phyloP scores from a whole-genome alignment of 2,329 filamentous ascomycete genomes.

The Aspergillus fijiensis region DNA sequence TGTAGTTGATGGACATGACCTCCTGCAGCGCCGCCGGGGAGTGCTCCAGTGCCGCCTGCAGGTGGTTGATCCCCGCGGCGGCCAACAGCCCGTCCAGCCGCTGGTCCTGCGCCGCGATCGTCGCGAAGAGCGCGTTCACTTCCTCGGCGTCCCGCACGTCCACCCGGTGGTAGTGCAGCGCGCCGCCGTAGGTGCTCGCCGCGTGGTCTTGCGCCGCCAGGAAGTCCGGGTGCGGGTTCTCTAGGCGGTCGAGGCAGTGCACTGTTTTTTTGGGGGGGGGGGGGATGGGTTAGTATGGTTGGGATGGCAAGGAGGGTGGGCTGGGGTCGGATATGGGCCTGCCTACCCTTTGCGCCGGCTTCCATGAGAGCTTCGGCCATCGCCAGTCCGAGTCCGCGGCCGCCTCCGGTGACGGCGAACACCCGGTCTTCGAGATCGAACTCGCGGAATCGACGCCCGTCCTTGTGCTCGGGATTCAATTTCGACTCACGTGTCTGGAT shows the following conservation, averaged over 20 bases:
- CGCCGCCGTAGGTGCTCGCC: slow-evolving; percentile 38
- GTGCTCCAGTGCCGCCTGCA: slow-evolving; percentile 43
- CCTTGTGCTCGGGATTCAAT: slow-evolving; percentile 20
- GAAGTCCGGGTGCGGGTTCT: slow-evolving; percentile 48
- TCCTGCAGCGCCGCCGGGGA: slow-evolving; percentile 42
- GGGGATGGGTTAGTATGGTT: background rate
- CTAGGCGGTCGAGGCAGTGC: slow-evolving; percentile 49
- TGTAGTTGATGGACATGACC: slow-evolving; percentile 52
- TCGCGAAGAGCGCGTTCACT: slow-evolving; percentile 36
- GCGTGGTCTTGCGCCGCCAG: slow-evolving; percentile 38
- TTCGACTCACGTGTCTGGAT: slow-evolving; percentile 34
- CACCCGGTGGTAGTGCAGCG: slow-evolving; percentile 48
- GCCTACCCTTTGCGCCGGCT: slow-evolving; percentile 47
- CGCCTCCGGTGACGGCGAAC: slow-evolving; percentile 46
- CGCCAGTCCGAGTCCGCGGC: slow-evolving; percentile 44
- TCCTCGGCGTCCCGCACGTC: slow-evolving; percentile 46
- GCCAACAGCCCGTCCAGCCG: slow-evolving; percentile 45
- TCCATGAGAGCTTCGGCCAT: slow-evolving; percentile 50
- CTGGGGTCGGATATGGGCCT: too few relatives aligned
- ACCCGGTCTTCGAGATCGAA: slow-evolving; percentile 45
- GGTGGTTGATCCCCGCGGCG: slow-evolving; percentile 45
- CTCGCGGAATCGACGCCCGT: slow-evolving; percentile 40
- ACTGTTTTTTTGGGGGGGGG: slow-evolving; percentile 32
- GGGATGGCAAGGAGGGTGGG: background rate
- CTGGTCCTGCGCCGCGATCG: slow-evolving; percentile 35